A percentile compares a stretch with the other conserved stretches of the same genome.
Conservation (phyloP, 2,329 filamentous ascomycete genomes). For the Penicillium sp. region DNA sequence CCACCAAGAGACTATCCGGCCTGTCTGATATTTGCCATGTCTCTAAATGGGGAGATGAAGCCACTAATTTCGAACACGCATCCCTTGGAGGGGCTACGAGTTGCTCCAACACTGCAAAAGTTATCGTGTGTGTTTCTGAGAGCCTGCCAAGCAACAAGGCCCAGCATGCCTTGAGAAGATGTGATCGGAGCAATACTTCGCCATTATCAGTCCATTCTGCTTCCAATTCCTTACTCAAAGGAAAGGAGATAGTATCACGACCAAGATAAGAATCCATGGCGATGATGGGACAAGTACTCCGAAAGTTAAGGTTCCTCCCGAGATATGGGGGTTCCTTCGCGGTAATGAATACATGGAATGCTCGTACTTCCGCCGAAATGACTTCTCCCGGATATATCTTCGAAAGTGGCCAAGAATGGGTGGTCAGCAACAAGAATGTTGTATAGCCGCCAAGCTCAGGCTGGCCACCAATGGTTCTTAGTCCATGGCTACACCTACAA, state of each 20-base stretch:
- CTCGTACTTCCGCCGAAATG: not conserved
- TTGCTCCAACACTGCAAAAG: not conserved
- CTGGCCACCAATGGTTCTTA: not conserved
- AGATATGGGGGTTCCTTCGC: not conserved
- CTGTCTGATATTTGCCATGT: not conserved
- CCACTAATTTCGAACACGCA: not conserved
- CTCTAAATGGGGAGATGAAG: not conserved
- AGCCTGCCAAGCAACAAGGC: not conserved
- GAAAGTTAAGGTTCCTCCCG: not conserved
- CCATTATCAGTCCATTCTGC: not conserved
- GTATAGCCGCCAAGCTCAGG: not conserved
- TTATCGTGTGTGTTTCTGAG: not conserved
- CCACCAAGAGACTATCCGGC: not conserved
- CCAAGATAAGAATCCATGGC: not conserved
- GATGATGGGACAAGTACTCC: not conserved
- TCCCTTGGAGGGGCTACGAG: not conserved
- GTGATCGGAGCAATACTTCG: not conserved
- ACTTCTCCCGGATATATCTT: not conserved
- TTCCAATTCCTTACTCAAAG: not conserved
- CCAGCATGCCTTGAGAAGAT: not conserved
- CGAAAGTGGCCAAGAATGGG: not conserved
- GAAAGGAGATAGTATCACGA: not conserved
- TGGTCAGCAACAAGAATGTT: not conserved
- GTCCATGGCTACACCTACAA: not conserved
- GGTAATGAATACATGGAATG: not conserved